A percentile compares a stretch with the other conserved stretches of the same genome.
Evolutionary conservation across 163 green algal genomes (phyloP).

Genomic region (Smithsoniella earleae): DNA sequence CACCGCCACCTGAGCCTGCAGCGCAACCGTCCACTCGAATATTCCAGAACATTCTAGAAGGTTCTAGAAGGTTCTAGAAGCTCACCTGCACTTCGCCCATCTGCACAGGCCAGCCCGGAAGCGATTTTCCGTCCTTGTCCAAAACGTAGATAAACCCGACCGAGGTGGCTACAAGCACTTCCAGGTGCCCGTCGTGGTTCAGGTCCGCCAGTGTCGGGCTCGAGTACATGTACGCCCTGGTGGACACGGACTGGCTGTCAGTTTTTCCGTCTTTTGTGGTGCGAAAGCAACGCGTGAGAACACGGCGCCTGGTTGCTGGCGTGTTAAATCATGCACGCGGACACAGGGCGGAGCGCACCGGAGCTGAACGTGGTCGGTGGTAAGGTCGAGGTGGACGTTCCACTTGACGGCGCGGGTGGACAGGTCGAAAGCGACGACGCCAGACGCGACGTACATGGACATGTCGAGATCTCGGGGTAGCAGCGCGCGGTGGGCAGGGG

Average conservation of each 20-base stretch:
- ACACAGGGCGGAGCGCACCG: no score
- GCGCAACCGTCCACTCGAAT: constrained; percentile 49
- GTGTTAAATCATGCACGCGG: no score
- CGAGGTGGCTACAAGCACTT: constrained; percentile 71
- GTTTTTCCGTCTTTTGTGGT: background rate
- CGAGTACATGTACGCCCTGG: constrained; percentile 48
- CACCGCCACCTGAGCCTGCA: constrained; percentile 81
- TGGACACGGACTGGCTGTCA: background rate
- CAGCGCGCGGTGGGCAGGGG: constrained; percentile 37
- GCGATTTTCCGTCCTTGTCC: constrained; percentile 42
- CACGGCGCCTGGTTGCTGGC: background rate
- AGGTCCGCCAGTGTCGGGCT: constrained; percentile 66
- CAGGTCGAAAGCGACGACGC: constrained; percentile 80
- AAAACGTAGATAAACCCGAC: constrained; percentile 92
- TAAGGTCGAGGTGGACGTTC: constrained; percentile 80
- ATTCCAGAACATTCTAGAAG: no score
- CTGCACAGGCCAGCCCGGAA: constrained; percentile 72
- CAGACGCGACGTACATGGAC: constrained; percentile 67
- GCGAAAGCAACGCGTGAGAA: background rate
- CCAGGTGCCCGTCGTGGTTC: constrained; percentile 61
- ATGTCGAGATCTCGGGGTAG: constrained; percentile 55
- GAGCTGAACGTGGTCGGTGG: constrained; percentile 62
- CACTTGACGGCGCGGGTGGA: constrained; percentile 51
- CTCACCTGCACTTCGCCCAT: constrained; percentile 73
- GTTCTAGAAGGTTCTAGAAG: no score